Conservation (phyloP, 768 basidiomycete species). For the Tricholoma flavovirens region DNA sequence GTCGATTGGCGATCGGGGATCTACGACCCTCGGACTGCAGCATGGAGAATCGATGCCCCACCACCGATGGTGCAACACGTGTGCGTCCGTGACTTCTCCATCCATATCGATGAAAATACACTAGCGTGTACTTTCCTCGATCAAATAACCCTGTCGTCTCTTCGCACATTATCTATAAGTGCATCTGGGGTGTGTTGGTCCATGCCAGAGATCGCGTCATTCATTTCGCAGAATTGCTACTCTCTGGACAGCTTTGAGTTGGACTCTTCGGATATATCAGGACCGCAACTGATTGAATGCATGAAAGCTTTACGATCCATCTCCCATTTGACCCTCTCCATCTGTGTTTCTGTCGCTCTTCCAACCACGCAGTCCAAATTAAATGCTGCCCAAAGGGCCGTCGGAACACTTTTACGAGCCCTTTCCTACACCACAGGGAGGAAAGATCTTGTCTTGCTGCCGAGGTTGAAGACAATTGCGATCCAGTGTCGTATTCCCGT, state of each 20-base stretch:
- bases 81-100: not conserved
- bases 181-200: not conserved
- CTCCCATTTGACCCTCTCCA: not conserved
- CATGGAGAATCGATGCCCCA: no score
- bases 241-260: not conserved
- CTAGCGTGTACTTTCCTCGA: not conserved
- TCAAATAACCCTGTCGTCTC: not conserved
- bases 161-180: not conserved
- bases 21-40: no score
- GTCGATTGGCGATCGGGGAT: not conserved
- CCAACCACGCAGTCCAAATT: no score
- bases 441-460: not conserved
- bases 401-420: not conserved
- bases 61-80: not conserved
- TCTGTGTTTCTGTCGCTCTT: not conserved
- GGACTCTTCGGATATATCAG: not conserved
- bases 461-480: not conserved
- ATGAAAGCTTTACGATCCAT: not conserved
- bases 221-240: not conserved
- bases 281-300: not conserved
- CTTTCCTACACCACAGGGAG: not conserved
- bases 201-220: no score
- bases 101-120: not conserved
- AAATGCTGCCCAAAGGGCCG: no score
- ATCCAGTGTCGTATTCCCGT: not conserved